phyloP scores from a whole-genome alignment of 495 filamentous ascomycete genomes.

The Aspergillus conjunctus region DNA sequence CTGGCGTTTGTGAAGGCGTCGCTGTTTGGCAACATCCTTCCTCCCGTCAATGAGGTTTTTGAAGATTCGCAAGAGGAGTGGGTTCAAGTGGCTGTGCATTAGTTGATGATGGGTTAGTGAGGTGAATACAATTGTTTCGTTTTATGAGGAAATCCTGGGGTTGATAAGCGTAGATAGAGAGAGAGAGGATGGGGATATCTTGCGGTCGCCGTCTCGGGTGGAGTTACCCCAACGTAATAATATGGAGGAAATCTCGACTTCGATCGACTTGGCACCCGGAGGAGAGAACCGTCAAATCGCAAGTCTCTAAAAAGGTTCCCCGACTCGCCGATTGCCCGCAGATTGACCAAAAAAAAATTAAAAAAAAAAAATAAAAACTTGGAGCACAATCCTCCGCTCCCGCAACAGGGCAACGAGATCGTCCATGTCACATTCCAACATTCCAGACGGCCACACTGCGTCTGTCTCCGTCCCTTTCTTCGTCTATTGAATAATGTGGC shows the following conservation, averaged over 20 bases:
- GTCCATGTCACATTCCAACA: neutral
- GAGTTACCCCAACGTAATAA: too few species aligned
- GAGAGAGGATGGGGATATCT: too few species aligned
- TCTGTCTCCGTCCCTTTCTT: neutral
- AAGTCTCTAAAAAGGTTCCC: neutral
- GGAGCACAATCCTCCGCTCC: neutral
- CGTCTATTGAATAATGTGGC: neutral
- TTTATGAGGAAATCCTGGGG: too few species aligned
- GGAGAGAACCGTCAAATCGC: too few species aligned
- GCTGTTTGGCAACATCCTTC: constrained; percentile 29
- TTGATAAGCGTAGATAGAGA: too few species aligned
- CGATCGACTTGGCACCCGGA: too few species aligned
- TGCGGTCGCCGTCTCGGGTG: too few species aligned
- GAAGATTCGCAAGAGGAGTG: constrained; percentile 19
- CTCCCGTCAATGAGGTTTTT: constrained; percentile 25
- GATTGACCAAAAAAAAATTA: neutral
- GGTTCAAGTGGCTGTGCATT: constrained; percentile 4
- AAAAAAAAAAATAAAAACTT: neutral
- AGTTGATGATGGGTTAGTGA: neutral
- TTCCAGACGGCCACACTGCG: neutral
- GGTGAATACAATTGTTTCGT: too few species aligned
- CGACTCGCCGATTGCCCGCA: neutral
- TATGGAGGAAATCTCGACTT: too few species aligned
- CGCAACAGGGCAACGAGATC: neutral
- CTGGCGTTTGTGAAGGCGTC: constrained; percentile 31